Conservation (phyloP, 352 stramenopile genomes). For the Pythium folliculosum region DNA sequence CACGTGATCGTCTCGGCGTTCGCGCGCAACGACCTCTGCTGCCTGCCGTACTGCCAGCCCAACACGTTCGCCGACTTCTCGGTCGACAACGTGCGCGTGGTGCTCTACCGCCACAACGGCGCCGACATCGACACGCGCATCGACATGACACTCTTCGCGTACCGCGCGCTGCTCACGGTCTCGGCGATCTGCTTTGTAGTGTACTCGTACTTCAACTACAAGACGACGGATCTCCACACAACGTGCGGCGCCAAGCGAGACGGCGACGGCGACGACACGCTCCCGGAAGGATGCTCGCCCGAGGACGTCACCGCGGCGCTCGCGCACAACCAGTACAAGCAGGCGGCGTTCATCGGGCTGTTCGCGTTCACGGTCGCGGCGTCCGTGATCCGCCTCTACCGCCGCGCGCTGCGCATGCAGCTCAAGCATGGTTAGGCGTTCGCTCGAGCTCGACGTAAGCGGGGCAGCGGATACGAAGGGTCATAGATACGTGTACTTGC, state of each 20-base stretch:
- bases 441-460: neutral
- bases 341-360: slow-evolving; percentile 49
- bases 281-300: slow-evolving; percentile 46
- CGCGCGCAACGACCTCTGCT: slow-evolving; percentile 52
- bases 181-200: slow-evolving; percentile 62
- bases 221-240: slow-evolving; percentile 42
- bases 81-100: slow-evolving; percentile 53
- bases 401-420: slow-evolving; percentile 60
- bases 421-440: slow-evolving; percentile 50
- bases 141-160: slow-evolving; percentile 61
- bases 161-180: slow-evolving; percentile 58
- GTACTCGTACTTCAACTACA: slow-evolving; percentile 61
- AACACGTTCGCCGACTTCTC: slow-evolving; percentile 52
- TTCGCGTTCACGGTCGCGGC: slow-evolving; percentile 62
- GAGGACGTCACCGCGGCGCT: slow-evolving; percentile 46
- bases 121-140: slow-evolving; percentile 50
- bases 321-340: slow-evolving; percentile 54
- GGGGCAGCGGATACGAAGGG: too few relatives aligned
- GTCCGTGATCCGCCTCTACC: slow-evolving; percentile 67
- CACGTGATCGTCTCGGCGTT: slow-evolving; percentile 55
- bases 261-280: slow-evolving; percentile 12
- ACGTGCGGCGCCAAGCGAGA: slow-evolving; percentile 29
- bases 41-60: slow-evolving; percentile 49
- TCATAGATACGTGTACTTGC: slow-evolving; percentile 17
- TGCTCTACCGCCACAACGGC: slow-evolving; percentile 70